These are phyloP conservation scores for Jaapia argillacea DNA, from an alignment of 768 basidiomycete species.

Conservation along the genomic window DNA sequence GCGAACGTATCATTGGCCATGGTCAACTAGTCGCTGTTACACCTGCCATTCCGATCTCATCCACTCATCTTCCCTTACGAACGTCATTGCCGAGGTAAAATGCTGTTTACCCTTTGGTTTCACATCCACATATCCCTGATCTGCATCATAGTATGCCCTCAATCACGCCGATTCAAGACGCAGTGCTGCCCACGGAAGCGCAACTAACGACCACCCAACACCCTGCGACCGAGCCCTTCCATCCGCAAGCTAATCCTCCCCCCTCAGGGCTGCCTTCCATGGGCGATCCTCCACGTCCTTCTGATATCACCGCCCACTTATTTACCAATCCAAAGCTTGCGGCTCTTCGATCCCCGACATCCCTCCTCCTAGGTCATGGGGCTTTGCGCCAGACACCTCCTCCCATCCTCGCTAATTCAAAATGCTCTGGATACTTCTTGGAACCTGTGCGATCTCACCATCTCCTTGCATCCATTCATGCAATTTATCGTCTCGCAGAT, in stretches of 20 bases:
- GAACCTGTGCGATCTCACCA: slow-evolving; percentile 92
- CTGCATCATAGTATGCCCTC: background rate
- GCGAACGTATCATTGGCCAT: slow-evolving; percentile 90
- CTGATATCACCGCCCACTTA: slow-evolving; percentile 35
- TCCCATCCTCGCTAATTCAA: slow-evolving; percentile 65
- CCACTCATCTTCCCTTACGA: too few species aligned
- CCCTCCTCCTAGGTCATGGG: too few species aligned
- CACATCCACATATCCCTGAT: slow-evolving; percentile 14
- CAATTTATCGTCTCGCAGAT: slow-evolving; percentile 32
- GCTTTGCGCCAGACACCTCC: slow-evolving; percentile 27
- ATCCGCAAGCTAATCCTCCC: background rate
- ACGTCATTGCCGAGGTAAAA: too few species aligned
- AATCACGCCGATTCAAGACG: slow-evolving; percentile 6
- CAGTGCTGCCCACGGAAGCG: background rate
- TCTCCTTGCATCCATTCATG: too few species aligned
- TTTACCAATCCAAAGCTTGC: slow-evolving; percentile 39
- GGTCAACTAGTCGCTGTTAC: slow-evolving; percentile 67
- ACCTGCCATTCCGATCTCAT: slow-evolving; percentile 30
- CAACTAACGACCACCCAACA: background rate
- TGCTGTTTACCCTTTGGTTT: slow-evolving; percentile 35
- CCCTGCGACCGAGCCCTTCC: background rate
- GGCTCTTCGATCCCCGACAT: slow-evolving; percentile 29
- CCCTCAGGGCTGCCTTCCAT: background rate
- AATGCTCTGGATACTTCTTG: slow-evolving; percentile 95
- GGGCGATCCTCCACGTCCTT: slow-evolving; percentile 13